Evolutionary conservation across 371 early-diverging fungal species (phyloP), one percentile per base, ranked within the genome.

Genomic region (Mortierella sp.): DNA sequence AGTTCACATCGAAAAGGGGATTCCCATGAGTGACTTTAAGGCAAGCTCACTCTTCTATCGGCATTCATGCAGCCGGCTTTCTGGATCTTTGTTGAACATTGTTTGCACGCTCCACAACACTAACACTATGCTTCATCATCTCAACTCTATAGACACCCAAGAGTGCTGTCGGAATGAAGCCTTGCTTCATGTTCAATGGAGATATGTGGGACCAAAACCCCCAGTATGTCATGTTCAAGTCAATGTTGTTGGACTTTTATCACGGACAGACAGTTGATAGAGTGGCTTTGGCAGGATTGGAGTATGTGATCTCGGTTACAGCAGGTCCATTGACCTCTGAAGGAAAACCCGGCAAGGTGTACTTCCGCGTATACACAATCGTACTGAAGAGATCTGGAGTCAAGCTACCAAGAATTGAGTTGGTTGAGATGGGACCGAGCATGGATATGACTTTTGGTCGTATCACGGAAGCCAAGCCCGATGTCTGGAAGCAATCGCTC

Each of bases 381-480:
- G 82, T 88, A 50, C 74, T 96, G 86, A 94, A 94, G 76, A 96
- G 97, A 80, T 90, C 92, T 24, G 95, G 94, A 22, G 79, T 84
- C 43, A 87, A 90, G 72, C 81, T 93, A 60, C 99, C 99, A 14
- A 84, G 95, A 47, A 91, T 97, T 16, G 96, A 98, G 82, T 77
- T 98, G 29, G 87, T 88, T 63, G 95, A 96, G 67, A 96, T 96
- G 94, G 99, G 98, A 3, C 99, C 99, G 4, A 74, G 86, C 39
- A 78, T 95, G 60, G 96, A 97, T 65, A 86, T 96, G 60, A 85
- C 78, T 2, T 67, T 96, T 37, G 86, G 97, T 52, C 86, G 99
- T 55, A 85, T 86, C 34, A 80, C 84, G 51, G 79, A 88, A 25
- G 92, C 96, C 45, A 86, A 89, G 62, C 71, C 85, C 39, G 96